Evolutionary conservation across 305 asterid genomes (phyloP), one percentile per base, ranked within the genome.

Genomic region (Solanum hybrid): DNA sequence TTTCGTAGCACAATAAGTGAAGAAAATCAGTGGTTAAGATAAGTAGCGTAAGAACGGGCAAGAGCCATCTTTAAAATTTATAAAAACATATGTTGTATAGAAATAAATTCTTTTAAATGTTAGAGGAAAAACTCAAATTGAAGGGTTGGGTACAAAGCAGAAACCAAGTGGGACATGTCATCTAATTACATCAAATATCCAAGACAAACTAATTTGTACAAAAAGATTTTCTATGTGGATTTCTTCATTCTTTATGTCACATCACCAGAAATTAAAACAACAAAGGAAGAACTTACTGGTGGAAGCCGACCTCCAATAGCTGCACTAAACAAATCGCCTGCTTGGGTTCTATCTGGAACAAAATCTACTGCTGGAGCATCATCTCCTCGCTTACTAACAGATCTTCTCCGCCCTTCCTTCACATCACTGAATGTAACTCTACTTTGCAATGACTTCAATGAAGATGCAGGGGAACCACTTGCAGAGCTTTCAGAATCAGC

Each of bases 241-340:
- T 57, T 85, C 51, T 32, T 85, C 88, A 85, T 85, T 85, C 88
- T 85, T 57, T 36, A 32, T 32, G 27, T 85, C 51, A 32, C 68
- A 14, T 57, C 31, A 22, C 78, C 88, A 85, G 24, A 85, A 84
- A 61, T 61, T 31, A 88, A 88, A 88, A 88, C 45, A 76, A 76
- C 37, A 88, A 38, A 29, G 80, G 51, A 88, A 87, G 89, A 73
- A 41, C 98, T 95, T 90, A 96, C 93, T 29, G 95, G 97, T 87
- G 95, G 95, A 91, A 91, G 93, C 17, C 90, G 94, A 85, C 91
- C 93, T 90, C 96, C 95, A 89, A 79, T 91, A 86, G 96, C 95
- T 90, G 95, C 96, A 90, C 95, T 94, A 91, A 96, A 94, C 92
- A 96, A 93, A 89, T 95, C 97, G 75, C 99, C 99, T 72, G 78